Evolutionary conservation across 2,329 filamentous ascomycete genomes (phyloP), one percentile per base, ranked within the genome.

Genomic region (Clathrospora elynae): DNA sequence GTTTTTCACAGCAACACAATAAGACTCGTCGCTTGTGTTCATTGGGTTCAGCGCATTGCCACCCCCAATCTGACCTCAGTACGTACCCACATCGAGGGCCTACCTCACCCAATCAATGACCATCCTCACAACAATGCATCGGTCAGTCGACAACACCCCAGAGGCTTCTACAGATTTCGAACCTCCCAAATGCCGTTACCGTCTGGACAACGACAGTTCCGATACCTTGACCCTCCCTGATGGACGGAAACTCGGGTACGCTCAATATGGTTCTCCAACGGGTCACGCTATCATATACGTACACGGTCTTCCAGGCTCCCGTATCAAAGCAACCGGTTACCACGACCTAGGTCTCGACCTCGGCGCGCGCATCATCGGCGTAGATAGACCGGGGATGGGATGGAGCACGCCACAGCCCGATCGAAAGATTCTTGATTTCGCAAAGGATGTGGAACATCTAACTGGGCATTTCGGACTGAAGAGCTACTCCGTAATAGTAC

Each of bases 161-260:
- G n/a, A n/a, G n/a, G n/a, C n/a, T n/a, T n/a, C n/a, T n/a, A n/a
- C n/a, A n/a, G n/a, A n/a, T n/a, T n/a, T n/a, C 12, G 8, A 26
- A 3, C 13, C 0, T 5, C 23, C 19, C 9, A 20, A 42, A 25
- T 53, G 49, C 17, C 41, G 41, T 14, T 63, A 44, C 30, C 57
- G 31, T 17, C 49, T 62, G 3, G 60, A 65, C 42, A 48, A 58
- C 20, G 51, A 56, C 16, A 59, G 42, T 31, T 68, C 68, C 1
- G 37, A 51, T 13, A 70, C 55, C 10, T 29, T 69, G 8, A 58
- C 42, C 1, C 66, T 72, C 2, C 49, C 66, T 0, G 64, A 70
- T 35, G 68, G 67, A 6, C 66, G 70, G 10, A 67, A 59, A 38
- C 53, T 73, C 2, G 65, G 68, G 4, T 71, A 70, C 36, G 66